Conservation (phyloP, 768 basidiomycete genomes). For the Rhodotorula toruloides region DNA sequence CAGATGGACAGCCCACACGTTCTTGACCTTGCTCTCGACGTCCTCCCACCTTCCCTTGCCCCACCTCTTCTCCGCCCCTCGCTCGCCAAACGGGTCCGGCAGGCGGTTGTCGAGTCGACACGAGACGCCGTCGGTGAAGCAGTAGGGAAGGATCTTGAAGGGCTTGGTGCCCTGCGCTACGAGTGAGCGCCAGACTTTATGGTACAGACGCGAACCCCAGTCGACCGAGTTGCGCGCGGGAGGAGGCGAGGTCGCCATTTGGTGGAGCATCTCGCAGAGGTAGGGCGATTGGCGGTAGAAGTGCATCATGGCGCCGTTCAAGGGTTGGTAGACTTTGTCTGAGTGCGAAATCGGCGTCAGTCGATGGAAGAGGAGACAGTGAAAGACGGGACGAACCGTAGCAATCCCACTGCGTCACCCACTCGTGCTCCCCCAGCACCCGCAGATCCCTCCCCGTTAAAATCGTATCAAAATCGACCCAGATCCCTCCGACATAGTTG, state of each 20-base stretch:
- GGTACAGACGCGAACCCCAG: slow-evolving; percentile 88
- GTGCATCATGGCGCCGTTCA: slow-evolving; percentile 93
- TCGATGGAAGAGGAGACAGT: neutral
- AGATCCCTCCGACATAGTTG: slow-evolving; percentile 86
- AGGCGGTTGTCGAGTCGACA: slow-evolving; percentile 89
- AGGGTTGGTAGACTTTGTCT: slow-evolving; percentile 70
- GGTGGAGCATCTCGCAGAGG: slow-evolving; percentile 90
- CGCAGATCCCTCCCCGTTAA: slow-evolving; percentile 72
- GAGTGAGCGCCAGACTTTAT: slow-evolving; percentile 82
- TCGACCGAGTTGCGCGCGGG: slow-evolving; percentile 77
- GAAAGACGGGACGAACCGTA: slow-evolving; percentile 61
- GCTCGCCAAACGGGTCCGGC: slow-evolving; percentile 71
- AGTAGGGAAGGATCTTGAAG: slow-evolving; percentile 89
- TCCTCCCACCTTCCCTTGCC: slow-evolving; percentile 57
- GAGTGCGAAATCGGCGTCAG: neutral
- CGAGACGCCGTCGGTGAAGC: slow-evolving; percentile 84
- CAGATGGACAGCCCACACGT: slow-evolving; percentile 81
- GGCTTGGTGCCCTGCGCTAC: slow-evolving; percentile 66
- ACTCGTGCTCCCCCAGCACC: slow-evolving; percentile 86
- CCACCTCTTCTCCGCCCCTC: slow-evolving; percentile 55
- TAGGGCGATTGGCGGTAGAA: slow-evolving; percentile 88
- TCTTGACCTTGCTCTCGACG: slow-evolving; percentile 60
- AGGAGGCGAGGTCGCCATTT: slow-evolving; percentile 69
- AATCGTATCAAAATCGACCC: slow-evolving; percentile 97
- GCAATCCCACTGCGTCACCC: slow-evolving; percentile 98